phyloP scores from a whole-genome alignment of 139 green algal genomes.

The Prasinococcaceae sp. region DNA sequence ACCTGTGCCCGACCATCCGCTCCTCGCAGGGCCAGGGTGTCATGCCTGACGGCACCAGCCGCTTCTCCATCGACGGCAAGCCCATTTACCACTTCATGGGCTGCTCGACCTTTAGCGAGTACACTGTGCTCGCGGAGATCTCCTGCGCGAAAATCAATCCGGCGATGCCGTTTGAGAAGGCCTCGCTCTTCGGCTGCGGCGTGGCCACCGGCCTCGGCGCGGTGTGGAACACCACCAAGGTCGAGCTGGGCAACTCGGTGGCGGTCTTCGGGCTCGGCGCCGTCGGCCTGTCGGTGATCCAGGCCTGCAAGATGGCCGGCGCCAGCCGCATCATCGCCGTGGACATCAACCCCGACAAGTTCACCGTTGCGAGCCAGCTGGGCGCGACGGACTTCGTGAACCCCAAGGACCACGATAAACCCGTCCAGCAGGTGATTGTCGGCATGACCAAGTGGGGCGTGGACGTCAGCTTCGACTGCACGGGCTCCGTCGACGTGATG shows the following conservation, averaged over 20 bases:
- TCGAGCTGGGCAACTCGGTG: constrained; percentile 62
- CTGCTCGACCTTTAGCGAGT: constrained; percentile 92
- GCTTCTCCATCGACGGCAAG: constrained; percentile 72
- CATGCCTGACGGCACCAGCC: constrained; percentile 70
- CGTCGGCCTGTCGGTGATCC: constrained; percentile 62
- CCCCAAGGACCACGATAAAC: constrained; percentile 28
- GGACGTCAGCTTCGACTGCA: constrained; percentile 92
- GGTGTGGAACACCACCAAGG: constrained; percentile 89
- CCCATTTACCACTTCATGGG: constrained; percentile 98
- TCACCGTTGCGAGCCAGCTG: constrained; percentile 27
- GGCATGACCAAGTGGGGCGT: constrained; percentile 79
- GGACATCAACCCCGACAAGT: constrained; percentile 82
- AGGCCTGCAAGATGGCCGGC: constrained; percentile 55
- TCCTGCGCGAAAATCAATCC: constrained; percentile 34
- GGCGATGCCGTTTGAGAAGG: constrained; percentile 31
- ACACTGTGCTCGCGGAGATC: constrained; percentile 87
- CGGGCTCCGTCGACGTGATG: constrained; percentile 87
- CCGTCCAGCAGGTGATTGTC: constrained; percentile 35
- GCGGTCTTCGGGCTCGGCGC: constrained; percentile 45
- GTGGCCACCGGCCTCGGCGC: constrained; percentile 80
- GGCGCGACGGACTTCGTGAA: constrained; percentile 38
- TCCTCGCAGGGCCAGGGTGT: constrained; percentile 75
- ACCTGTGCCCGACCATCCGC: constrained; percentile 74
- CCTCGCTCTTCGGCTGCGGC: constrained; percentile 54
- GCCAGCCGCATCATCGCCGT: constrained; percentile 80